Percentiles rank a stretch among this genome's conserved stretches.
These are phyloP conservation scores for Diaporthe vaccinii DNA, from an alignment of 2,329 filamentous ascomycete species.

Conservation along the genomic window DNA sequence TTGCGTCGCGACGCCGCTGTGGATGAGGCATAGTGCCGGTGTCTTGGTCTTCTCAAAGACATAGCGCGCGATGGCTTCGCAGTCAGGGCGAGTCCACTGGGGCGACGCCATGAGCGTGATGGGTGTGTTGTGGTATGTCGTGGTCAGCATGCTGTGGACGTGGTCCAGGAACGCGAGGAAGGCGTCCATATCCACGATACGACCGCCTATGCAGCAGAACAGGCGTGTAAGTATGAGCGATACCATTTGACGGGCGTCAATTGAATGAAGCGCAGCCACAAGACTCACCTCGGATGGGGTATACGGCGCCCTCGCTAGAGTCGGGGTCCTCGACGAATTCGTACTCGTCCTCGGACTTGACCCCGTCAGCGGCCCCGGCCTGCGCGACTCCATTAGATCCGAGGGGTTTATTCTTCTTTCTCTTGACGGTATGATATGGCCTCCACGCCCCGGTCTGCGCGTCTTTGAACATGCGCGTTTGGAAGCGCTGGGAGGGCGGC, in stretches of 20 bases:
- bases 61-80: constrained; percentile 90
- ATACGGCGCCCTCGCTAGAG: constrained; percentile 89
- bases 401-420: constrained; percentile 64
- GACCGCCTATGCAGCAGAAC: constrained; percentile 68
- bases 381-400: constrained; percentile 43
- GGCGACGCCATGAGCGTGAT: constrained; percentile 92
- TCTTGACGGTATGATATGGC: constrained; percentile 82
- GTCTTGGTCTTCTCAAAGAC: constrained; percentile 98
- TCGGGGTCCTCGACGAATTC: constrained; percentile 91
- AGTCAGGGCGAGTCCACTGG: constrained; percentile 89
- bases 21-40: constrained; percentile 90
- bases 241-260: background rate
- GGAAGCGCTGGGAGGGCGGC: constrained; percentile 86
- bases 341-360: constrained; percentile 67
- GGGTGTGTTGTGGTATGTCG: constrained; percentile 95
- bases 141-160: constrained; percentile 89
- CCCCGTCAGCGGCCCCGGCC: constrained; percentile 53
- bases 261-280: constrained; percentile 40
- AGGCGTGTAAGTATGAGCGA: constrained; percentile 10
- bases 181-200: constrained; percentile 90
- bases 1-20: constrained; percentile 87
- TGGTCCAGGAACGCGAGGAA: constrained; percentile 95
- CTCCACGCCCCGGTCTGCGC: constrained; percentile 80
- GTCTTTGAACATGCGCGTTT: constrained; percentile 95
- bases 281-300: constrained; percentile 76